phyloP scores from a whole-genome alignment of 2,329 filamentous ascomycete genomes.

The Cordyceps javanica region DNA sequence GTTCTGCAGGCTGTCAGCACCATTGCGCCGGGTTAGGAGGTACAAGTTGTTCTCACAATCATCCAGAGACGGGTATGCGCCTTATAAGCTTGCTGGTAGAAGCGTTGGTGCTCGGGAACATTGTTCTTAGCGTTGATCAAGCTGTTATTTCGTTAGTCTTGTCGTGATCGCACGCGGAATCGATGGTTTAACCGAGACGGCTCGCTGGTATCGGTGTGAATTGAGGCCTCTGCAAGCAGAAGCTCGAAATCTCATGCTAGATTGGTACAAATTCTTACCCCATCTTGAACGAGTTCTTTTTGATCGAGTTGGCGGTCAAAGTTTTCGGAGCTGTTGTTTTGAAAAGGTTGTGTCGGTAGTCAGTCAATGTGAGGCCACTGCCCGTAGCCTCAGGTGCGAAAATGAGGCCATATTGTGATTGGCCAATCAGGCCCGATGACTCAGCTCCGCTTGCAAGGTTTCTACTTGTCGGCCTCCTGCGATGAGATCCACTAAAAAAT shows the following conservation, averaged over 20 bases:
- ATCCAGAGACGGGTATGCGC: slow-evolving; percentile 65
- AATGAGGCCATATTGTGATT: slow-evolving; percentile 35
- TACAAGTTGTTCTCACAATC: slow-evolving; percentile 54
- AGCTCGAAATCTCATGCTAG: neutral
- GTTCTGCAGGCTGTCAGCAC: slow-evolving; percentile 38
- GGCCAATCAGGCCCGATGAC: slow-evolving; percentile 25
- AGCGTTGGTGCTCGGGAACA: slow-evolving; percentile 67
- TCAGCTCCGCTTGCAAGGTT: slow-evolving; percentile 28
- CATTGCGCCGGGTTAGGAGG: slow-evolving; percentile 15
- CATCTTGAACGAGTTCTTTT: slow-evolving; percentile 32
- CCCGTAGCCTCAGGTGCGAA: slow-evolving; percentile 22
- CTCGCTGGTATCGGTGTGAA: neutral
- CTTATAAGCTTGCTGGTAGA: slow-evolving; percentile 69
- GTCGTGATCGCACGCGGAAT: slow-evolving; percentile 17
- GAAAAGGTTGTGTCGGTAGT: slow-evolving; percentile 17
- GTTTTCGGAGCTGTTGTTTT: slow-evolving; percentile 12
- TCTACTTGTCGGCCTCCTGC: neutral
- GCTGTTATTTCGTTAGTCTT: slow-evolving; percentile 32
- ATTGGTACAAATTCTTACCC: slow-evolving; percentile 25
- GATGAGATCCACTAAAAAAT: neutral
- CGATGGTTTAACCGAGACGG: slow-evolving; percentile 2
- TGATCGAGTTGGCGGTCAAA: slow-evolving; percentile 12
- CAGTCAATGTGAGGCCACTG: slow-evolving; percentile 10
- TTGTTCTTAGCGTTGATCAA: slow-evolving; percentile 68
- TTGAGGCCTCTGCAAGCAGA: neutral